Conservation (phyloP, 495 filamentous ascomycete species). For the Sporormia fimetaria region DNA sequence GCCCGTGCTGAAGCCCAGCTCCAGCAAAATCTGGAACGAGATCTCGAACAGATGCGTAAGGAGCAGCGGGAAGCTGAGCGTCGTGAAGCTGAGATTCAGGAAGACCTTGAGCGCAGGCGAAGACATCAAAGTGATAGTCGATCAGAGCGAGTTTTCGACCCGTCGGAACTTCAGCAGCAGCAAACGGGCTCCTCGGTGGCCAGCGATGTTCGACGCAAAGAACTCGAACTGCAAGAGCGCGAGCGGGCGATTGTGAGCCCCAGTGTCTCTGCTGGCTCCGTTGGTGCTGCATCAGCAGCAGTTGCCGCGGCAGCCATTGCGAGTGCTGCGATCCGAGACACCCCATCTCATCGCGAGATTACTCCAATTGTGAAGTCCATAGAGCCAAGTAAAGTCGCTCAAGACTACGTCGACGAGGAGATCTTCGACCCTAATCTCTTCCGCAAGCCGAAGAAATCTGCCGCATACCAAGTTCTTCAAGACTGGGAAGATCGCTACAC, state of each 20-base stretch:
- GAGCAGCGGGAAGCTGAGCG: slow-evolving; percentile 19
- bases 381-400: slow-evolving; percentile 15
- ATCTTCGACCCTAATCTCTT: slow-evolving; percentile 33
- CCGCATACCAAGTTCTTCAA: slow-evolving; percentile 8
- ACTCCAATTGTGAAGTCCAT: slow-evolving; percentile 16
- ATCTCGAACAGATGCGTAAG: slow-evolving; percentile 16
- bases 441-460: slow-evolving; percentile 23
- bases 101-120: slow-evolving; percentile 7
- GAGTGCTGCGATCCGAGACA: slow-evolving; percentile 23
- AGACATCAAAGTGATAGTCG: no score
- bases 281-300: slow-evolving; percentile 20
- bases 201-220: slow-evolving; percentile 18
- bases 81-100: slow-evolving; percentile 13
- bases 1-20: slow-evolving; percentile 17
- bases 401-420: slow-evolving; percentile 29
- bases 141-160: slow-evolving; percentile 6
- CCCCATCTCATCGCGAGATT: no score
- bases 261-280: slow-evolving; percentile 14
- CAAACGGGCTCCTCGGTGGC: slow-evolving; percentile 14
- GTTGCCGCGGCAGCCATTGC: slow-evolving; percentile 27
- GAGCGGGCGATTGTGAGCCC: slow-evolving; percentile 16
- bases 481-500: slow-evolving; percentile 23
- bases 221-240: slow-evolving; percentile 18
- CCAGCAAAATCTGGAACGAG: slow-evolving; percentile 12
- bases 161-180: slow-evolving; percentile 8